Evolutionary conservation across 805 yeast species (phyloP), one percentile per base, ranked within the genome.

Genomic region (Scheffersomyces amazonensis): DNA sequence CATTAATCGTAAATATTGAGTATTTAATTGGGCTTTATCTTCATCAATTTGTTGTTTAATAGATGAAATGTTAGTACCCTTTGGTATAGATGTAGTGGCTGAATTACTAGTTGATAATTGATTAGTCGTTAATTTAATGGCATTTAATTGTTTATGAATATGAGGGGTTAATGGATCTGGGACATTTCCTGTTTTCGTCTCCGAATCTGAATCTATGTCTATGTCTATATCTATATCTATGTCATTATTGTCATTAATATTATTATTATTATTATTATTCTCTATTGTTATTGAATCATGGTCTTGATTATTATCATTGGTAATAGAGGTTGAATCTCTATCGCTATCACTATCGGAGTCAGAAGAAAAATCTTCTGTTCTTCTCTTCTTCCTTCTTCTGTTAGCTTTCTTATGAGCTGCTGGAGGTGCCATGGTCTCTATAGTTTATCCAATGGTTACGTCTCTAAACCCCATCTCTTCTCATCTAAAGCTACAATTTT

Each of bases 351-450:
- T 73, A 25, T 66, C 71, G 2, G 78, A 71, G 31, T 69, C 69
- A 13, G 76, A 73, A 0, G 85, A 81, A 21, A 80, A 77, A 47
- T 81, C 88, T 36, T 82, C 87, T 0, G 91, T 83, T 80, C 90
- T 83, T 77, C 89, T 80, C 78, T 82, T 83, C 75, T 83, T 83
- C 53, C 82, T 75, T 50, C 86, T 71, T 46, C 44, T 48, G 16
- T 31, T 42, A 3, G 28, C 8, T 32, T 41, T 41, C 34, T 35
- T 39, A 3, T 20, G 28, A 10, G 30, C n/a, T n/a, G n/a, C n/a
- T n/a, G n/a, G n/a, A n/a, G n/a, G n/a, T n/a, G n/a, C n/a, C n/a
- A n/a, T n/a, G n/a, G n/a, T n/a, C n/a, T n/a, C n/a, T n/a, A n/a
- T n/a, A n/a, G n/a, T n/a, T n/a, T n/a, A n/a, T n/a, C n/a, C n/a